phyloP scores from a whole-genome alignment of 106 monocot genomes.

The Dendrobium catenatum region DNA sequence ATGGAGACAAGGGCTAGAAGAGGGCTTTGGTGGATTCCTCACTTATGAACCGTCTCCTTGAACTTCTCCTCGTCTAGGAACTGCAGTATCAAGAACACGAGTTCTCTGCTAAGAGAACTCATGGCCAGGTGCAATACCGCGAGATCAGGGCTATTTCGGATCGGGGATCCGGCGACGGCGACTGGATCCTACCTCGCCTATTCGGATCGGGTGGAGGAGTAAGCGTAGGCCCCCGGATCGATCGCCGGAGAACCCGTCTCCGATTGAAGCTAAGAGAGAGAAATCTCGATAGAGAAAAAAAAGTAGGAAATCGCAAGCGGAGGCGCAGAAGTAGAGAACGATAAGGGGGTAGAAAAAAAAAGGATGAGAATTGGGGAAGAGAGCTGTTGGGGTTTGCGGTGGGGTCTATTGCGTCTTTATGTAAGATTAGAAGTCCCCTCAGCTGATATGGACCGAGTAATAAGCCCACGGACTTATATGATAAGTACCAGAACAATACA shows the following conservation, averaged over 20 bases:
- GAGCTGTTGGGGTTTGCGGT: slow-evolving; percentile 8
- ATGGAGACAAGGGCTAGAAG: not conserved
- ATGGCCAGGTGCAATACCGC: not conserved
- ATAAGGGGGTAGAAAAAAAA: not conserved
- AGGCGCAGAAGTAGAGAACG: not conserved
- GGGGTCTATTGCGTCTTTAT: slow-evolving; percentile 1
- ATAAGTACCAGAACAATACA: not conserved
- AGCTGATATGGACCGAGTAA: not conserved
- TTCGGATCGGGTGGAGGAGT: not conserved
- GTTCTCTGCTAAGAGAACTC: slow-evolving; percentile 16
- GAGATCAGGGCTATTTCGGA: not conserved
- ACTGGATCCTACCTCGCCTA: not conserved
- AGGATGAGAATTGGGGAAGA: slow-evolving; percentile 8
- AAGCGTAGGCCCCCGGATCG: not conserved
- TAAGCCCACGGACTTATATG: not conserved
- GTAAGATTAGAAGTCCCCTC: not conserved
- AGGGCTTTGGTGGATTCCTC: slow-evolving; percentile 13
- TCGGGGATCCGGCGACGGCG: not conserved
- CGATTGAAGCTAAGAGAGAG: not conserved
- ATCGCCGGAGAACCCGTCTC: not conserved
- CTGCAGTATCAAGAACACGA: slow-evolving; percentile 29
- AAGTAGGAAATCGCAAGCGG: not conserved
- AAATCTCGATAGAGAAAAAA: not conserved
- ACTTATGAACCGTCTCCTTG: slow-evolving; percentile 30
- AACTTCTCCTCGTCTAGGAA: slow-evolving; percentile 28